Evolutionary conservation across 805 yeast genomes (phyloP), one percentile per base, ranked within the genome.

Genomic region (Wickerhamomyces tratensis): DNA sequence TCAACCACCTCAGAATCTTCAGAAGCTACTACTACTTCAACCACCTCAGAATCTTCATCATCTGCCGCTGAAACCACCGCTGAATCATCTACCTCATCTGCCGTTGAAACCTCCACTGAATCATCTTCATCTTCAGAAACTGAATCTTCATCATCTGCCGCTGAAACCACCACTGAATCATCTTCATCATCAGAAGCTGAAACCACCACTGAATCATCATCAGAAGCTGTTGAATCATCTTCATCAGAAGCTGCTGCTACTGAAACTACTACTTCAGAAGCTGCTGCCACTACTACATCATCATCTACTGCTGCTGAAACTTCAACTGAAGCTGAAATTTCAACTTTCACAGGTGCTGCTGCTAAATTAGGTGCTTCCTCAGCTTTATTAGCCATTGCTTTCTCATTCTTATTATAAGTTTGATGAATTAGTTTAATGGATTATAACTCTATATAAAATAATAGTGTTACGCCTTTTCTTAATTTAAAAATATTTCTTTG

Each of bases 21-120:
- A 67, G 51, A 25, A 62, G 49, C n/a, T 55, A 49, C 38, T 59
- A 50, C 49, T 62, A 58, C 41, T n/a, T n/a, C n/a, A n/a, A n/a
- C n/a, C n/a, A n/a, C n/a, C n/a, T n/a, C n/a, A n/a, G 25, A 27
- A 27, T 27, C 30, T 7, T 27, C 30, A 27, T 27, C 39, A 7
- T 15, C 35, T 11, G 9, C 35, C 29, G 20, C 48, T 11, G 47
- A 53, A 48, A 36, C 49, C 10, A 11, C 54, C 9, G 10, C 35
- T 20, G 14, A 33, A 11, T 37, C 40, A 20, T 14, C 47, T 13
- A 25, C 51, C 12, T 35, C 48, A 5, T 25, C 53, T 25, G 26
- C 50, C 29, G 20, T 48, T 11, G 47, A 53, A 48, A 36, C 49
- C 10, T 8, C 54, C 9, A n/a, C 35, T 20, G 14, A 33, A 11